These are phyloP conservation scores for Exophiala viscosa DNA, from an alignment of 2,329 filamentous ascomycete genomes.

Conservation along the genomic window DNA sequence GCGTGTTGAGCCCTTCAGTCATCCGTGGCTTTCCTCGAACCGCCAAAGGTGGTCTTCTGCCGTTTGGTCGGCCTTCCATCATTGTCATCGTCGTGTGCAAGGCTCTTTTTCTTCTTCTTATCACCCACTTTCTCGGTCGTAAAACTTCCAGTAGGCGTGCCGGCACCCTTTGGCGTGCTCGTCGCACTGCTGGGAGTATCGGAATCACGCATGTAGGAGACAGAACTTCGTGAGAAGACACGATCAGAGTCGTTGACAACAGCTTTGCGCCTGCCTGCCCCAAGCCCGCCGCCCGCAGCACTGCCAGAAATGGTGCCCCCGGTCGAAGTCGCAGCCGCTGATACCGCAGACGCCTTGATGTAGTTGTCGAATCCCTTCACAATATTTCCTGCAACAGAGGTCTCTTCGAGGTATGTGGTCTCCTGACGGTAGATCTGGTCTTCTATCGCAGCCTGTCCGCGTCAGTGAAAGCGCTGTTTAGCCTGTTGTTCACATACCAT, in stretches of 20 bases:
- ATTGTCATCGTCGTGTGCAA: slow-evolving; percentile 36
- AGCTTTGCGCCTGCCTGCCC: slow-evolving; percentile 41
- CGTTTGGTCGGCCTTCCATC: slow-evolving; percentile 28
- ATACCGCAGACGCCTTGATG: slow-evolving; percentile 74
- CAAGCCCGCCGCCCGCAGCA: slow-evolving; percentile 32
- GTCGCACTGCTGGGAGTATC: slow-evolving; percentile 36
- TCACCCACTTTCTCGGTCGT: slow-evolving; percentile 41
- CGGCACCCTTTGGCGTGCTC: slow-evolving; percentile 46
- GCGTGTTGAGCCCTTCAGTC: slow-evolving; percentile 19
- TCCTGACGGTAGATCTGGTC: slow-evolving; percentile 82
- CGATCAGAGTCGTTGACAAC: slow-evolving; percentile 45
- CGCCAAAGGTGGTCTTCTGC: slow-evolving; percentile 27
- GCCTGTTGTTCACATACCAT: slow-evolving; percentile 43
- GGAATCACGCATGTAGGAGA: slow-evolving; percentile 41
- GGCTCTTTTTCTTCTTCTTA: slow-evolving; percentile 37
- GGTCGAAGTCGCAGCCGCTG: slow-evolving; percentile 38
- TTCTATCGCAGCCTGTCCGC: slow-evolving; percentile 59
- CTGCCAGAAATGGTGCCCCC: slow-evolving; percentile 45
- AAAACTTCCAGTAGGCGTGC: slow-evolving; percentile 41
- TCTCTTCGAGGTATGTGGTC: slow-evolving; percentile 84
- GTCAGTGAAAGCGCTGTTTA: slow-evolving; percentile 1
- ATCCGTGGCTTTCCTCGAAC: slow-evolving; percentile 24
- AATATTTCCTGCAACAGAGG: slow-evolving; percentile 81
- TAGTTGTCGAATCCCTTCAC: slow-evolving; percentile 98
- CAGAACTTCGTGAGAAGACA: slow-evolving; percentile 48